Percentiles rank a stretch among this genome's conserved stretches.
phyloP scores from a whole-genome alignment of 805 yeast species.

The Blastobotrys chiropterorum region DNA sequence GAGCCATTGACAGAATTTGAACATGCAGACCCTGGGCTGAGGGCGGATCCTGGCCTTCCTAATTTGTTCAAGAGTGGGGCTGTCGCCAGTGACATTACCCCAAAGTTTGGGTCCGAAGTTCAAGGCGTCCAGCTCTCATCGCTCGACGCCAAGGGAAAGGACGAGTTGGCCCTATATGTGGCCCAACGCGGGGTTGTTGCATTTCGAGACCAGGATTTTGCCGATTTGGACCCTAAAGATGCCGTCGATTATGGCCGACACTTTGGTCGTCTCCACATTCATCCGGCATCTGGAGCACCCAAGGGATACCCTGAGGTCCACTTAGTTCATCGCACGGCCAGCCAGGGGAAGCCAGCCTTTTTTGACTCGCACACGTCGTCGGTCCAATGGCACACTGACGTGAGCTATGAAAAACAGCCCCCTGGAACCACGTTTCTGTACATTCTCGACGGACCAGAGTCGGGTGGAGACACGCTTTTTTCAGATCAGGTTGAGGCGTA shows the following conservation, averaged over 20 bases:
- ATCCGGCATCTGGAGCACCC: conserved; percentile 71
- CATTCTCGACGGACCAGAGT: conserved; percentile 51
- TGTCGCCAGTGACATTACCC: conserved; percentile 41
- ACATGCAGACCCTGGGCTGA: conserved; percentile 55
- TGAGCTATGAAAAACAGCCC: conserved; percentile 66
- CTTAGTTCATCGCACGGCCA: conserved; percentile 48
- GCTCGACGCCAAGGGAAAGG: conserved; percentile 48
- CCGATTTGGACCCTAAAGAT: conserved; percentile 31
- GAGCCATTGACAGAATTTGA: conserved; percentile 50
- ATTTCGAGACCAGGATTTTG: conserved; percentile 66
- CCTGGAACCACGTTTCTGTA: conserved; percentile 65
- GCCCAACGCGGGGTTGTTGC: conserved; percentile 71
- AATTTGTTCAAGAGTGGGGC: conserved; percentile 36
- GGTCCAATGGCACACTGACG: conserved; percentile 62
- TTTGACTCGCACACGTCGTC: conserved; percentile 24
- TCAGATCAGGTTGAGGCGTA: conserved; percentile 69
- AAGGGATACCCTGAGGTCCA: conserved; percentile 53
- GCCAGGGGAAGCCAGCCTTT: conserved; percentile 25
- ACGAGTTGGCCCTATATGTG: conserved; percentile 62
- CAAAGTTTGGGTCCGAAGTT: conserved; percentile 65
- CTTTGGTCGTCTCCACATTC: conserved; percentile 67
- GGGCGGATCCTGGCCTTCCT: conserved; percentile 54
- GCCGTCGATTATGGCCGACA: conserved; percentile 48
- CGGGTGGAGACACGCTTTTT: conserved; percentile 77
- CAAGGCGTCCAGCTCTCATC: conserved; percentile 56